Evolutionary conservation across 1,284 basidiomycete species (phyloP).

Genomic region (Microbotryum silenes-acaulis): DNA sequence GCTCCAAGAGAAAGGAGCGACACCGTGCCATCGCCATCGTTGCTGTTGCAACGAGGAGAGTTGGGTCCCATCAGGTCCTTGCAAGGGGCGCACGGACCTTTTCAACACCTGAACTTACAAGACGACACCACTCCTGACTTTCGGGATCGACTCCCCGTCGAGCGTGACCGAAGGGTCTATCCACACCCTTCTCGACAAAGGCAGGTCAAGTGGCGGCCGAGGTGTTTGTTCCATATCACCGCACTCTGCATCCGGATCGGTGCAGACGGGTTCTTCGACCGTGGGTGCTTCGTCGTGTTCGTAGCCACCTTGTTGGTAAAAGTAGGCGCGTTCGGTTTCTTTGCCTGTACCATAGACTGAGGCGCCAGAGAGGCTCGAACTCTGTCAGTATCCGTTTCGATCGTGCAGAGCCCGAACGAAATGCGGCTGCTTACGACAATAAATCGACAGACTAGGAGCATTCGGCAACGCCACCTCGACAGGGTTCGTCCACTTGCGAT

Average conservation of each 20-base stretch:
- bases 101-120: background rate
- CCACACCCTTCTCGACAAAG: slow-evolving; percentile 58
- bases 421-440: slow-evolving; percentile 50
- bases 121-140: slow-evolving; percentile 26
- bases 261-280: slow-evolving; percentile 24
- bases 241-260: slow-evolving; percentile 14
- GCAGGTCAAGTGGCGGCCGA: slow-evolving; percentile 52
- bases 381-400: background rate
- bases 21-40: slow-evolving; percentile 92
- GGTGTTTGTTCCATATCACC: slow-evolving; percentile 38
- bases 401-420: too few relatives aligned
- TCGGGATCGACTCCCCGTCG: slow-evolving; percentile 33
- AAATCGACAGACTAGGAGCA: slow-evolving; percentile 87
- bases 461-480: slow-evolving; percentile 79
- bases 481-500: slow-evolving; percentile 84
- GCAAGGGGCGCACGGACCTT: background rate
- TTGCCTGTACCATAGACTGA: slow-evolving; percentile 85
- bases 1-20: slow-evolving; percentile 78
- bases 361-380: background rate
- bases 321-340: slow-evolving; percentile 61
- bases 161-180: slow-evolving; percentile 76
- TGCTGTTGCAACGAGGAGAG: background rate
- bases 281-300: slow-evolving; percentile 54
- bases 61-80: background rate
- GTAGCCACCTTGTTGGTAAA: slow-evolving; percentile 61